Evolutionary conservation across 768 basidiomycete species (phyloP), one percentile per base, ranked within the genome.

Genomic region (Roridomyces roridus): DNA sequence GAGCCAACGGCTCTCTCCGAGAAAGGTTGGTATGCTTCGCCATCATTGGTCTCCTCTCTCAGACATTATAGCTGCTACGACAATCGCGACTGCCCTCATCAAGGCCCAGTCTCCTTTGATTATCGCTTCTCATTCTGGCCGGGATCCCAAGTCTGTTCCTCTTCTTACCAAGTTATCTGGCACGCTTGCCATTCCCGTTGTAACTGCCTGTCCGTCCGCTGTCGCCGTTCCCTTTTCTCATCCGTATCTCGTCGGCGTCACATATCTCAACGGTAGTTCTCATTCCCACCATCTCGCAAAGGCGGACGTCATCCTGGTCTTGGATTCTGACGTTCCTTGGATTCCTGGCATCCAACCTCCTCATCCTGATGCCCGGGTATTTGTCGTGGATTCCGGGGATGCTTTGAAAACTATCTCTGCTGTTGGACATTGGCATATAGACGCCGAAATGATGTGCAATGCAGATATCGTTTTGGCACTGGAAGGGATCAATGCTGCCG

Each of bases 251-350:
- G 64, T 82, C 4, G 88, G 86, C 0, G 58, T 79, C 17, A 80
- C 84, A 4, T 87, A 77, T 70, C 76, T 84, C 51, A 70, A 66
- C 0, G 71, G 76, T 2, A 76, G 69, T 23, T 74, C 75, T 0
- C 82, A 84, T 42, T 79, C 81, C 24, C 66, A 69, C 2, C 74
- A 78, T 46, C 77, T 90, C 18, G 71, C 73, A 28, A 68, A 70
- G 21, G 86, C 87, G 0, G 89, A 91, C 59, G 79, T 84, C 4
- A 77, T 91, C 17, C 70, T 91, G 10, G 72, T 89, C 17, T 56
- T 91, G n/a, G 88, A 91, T 53, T 77, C 76, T 8, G 86, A 87
- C 57, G 71, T 88, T 0, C 85, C 88, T 0, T 91, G 88, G 85
- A 83, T 87, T 24, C 79, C 83, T 1, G 72, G 66, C 41, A 75